Evolutionary conservation across 2,329 filamentous ascomycete genomes (phyloP).

Genomic region (Zymoseptoria passerinii): DNA sequence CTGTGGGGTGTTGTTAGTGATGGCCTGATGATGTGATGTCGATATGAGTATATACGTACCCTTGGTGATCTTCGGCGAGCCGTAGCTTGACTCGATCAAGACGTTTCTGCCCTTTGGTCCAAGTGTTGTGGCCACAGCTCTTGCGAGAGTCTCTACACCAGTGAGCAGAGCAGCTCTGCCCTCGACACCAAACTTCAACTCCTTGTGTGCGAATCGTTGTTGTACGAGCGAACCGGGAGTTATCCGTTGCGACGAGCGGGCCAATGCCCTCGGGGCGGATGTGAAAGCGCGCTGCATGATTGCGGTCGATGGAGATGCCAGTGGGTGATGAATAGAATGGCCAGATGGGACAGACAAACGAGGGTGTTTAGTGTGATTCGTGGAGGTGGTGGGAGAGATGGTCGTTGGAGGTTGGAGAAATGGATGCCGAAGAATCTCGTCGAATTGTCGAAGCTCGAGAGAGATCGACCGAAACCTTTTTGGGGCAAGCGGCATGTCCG

Average conservation of each 20-base stretch:
- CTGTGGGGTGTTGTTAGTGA: conserved; percentile 24
- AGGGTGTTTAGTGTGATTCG: neutral
- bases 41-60: conserved; percentile 48
- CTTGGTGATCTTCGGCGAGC: conserved; percentile 99
- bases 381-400: neutral
- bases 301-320: neutral
- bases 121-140: conserved; percentile 89
- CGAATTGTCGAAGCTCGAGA: neutral
- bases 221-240: conserved; percentile 61
- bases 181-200: conserved; percentile 97
- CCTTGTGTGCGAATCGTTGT: conserved; percentile 96
- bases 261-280: conserved; percentile 69
- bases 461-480: neutral
- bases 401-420: neutral
- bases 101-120: conserved; percentile 98
- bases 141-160: conserved; percentile 94
- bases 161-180: conserved; percentile 78
- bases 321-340: neutral
- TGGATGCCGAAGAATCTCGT: neutral
- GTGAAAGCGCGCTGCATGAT: conserved; percentile 91
- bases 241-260: conserved; percentile 56
- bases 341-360: conserved; percentile 3
- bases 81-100: conserved; percentile 95
- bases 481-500: too few relatives aligned
- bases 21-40: neutral